Conservation (phyloP, 495 filamentous ascomycete species). For the Talaromyces stipitatus region DNA sequence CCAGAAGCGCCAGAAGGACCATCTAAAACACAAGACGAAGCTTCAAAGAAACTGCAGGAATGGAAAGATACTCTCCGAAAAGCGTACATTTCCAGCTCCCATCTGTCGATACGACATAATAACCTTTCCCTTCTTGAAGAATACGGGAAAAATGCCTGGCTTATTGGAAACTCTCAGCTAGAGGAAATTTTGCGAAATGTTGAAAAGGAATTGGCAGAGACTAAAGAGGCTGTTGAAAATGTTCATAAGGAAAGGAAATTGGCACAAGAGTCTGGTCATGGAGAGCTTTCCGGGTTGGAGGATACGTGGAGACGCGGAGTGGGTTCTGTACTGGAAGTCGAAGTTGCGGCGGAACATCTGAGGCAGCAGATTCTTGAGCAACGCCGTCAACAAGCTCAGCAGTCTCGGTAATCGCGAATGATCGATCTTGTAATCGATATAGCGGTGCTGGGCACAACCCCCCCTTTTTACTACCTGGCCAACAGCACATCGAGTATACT, state of each 20-base stretch:
- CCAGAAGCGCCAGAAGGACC: constrained; percentile 33
- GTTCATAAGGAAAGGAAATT: constrained; percentile 63
- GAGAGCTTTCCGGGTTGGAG: constrained; percentile 62
- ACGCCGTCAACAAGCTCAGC: constrained; percentile 33
- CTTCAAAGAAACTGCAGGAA: constrained; percentile 24
- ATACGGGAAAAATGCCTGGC: constrained; percentile 85
- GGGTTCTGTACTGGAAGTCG: constrained; percentile 64
- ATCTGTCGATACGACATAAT: constrained; percentile 56
- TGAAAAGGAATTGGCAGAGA: constrained; percentile 69
- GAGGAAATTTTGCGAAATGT: constrained; percentile 62
- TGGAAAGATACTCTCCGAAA: constrained; percentile 31
- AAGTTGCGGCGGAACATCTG: constrained; percentile 64
- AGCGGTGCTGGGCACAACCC: background rate
- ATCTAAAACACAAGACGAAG: constrained; percentile 18
- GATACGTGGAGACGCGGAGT: constrained; percentile 67
- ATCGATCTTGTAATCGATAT: background rate
- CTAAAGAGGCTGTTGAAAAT: constrained; percentile 56
- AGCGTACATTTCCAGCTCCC: constrained; percentile 57
- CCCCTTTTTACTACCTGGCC: background rate
- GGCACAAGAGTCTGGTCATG: constrained; percentile 59
- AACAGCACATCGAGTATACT: too few species aligned
- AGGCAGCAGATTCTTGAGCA: constrained; percentile 55
- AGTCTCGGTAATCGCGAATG: background rate
- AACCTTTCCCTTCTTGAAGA: constrained; percentile 70
- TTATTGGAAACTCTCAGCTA: constrained; percentile 71